Conservation (phyloP, 805 yeast genomes). For the Saccharomycopsis sp. region DNA sequence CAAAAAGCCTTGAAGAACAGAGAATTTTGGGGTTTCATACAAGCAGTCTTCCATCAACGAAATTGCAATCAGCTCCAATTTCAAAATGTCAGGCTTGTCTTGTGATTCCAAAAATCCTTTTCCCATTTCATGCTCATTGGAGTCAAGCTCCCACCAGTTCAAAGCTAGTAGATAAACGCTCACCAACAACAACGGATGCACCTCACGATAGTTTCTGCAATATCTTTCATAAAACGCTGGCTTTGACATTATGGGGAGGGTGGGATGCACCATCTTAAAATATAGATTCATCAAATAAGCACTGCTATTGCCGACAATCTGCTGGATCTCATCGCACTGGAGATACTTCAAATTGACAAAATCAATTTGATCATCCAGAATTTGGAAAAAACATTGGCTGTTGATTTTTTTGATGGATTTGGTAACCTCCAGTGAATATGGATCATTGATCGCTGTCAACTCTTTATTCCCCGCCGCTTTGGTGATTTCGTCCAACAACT, state of each 20-base stretch:
- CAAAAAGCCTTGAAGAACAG: constrained; percentile 34
- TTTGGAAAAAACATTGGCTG: constrained; percentile 23
- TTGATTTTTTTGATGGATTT: constrained; percentile 23
- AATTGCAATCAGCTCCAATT: constrained; percentile 25
- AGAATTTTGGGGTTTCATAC: constrained; percentile 26
- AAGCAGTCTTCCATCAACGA: constrained; percentile 25
- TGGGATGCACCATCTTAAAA: constrained; percentile 25
- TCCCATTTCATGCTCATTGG: constrained; percentile 17
- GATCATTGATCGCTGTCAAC: constrained; percentile 7
- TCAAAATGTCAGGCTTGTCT: constrained; percentile 23
- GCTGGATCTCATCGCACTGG: constrained; percentile 27
- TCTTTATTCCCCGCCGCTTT: not conserved
- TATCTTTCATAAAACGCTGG: constrained; percentile 26
- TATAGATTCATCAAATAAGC: constrained; percentile 23
- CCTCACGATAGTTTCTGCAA: constrained; percentile 26
- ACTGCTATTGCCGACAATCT: constrained; percentile 24
- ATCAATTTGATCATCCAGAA: constrained; percentile 25
- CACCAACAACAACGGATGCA: constrained; percentile 26
- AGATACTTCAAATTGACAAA: constrained; percentile 23
- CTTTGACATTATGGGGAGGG: constrained; percentile 25
- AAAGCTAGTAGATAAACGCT: constrained; percentile 26
- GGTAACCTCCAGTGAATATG: constrained; percentile 15
- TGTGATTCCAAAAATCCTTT: not conserved
- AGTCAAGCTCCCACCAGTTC: constrained; percentile 23
- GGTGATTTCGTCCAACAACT: constrained; percentile 22